Evolutionary conservation across 2,329 filamentous ascomycete genomes (phyloP).

Genomic region (Alternaria consortialis): DNA sequence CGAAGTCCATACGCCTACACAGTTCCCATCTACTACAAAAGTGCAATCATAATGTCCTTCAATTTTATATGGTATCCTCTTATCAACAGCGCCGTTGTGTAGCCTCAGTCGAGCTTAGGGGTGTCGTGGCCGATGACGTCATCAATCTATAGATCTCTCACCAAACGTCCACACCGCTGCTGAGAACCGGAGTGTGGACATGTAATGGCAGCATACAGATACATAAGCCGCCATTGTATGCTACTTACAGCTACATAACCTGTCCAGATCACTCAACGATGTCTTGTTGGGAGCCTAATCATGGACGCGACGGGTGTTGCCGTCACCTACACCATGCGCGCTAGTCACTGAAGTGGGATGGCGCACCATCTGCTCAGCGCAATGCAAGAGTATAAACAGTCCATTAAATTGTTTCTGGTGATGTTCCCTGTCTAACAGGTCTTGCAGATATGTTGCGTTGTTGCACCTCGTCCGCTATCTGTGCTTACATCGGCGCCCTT

Average conservation of each 20-base stretch:
- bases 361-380: background rate
- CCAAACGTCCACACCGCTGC: background rate
- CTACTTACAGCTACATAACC: background rate
- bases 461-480: background rate
- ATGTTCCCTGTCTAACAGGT: background rate
- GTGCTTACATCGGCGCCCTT: background rate
- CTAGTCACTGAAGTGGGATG: background rate
- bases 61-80: background rate
- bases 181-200: background rate
- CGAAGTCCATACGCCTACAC: background rate
- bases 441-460: background rate
- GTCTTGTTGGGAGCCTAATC: background rate
- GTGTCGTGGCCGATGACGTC: background rate
- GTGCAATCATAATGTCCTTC: background rate
- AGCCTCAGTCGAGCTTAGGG: no score
- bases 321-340: background rate
- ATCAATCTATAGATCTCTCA: background rate
- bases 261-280: background rate
- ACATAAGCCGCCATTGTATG: background rate
- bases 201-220: background rate
- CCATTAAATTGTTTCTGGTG: fast-evolving
- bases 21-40: background rate
- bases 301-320: background rate
- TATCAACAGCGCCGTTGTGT: fast-evolving
- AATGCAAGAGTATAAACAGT: background rate